A percentile compares a stretch with the other conserved stretches of the same genome.
phyloP scores from a whole-genome alignment of 352 stramenopile genomes.

The Globisporangium paddicum region DNA sequence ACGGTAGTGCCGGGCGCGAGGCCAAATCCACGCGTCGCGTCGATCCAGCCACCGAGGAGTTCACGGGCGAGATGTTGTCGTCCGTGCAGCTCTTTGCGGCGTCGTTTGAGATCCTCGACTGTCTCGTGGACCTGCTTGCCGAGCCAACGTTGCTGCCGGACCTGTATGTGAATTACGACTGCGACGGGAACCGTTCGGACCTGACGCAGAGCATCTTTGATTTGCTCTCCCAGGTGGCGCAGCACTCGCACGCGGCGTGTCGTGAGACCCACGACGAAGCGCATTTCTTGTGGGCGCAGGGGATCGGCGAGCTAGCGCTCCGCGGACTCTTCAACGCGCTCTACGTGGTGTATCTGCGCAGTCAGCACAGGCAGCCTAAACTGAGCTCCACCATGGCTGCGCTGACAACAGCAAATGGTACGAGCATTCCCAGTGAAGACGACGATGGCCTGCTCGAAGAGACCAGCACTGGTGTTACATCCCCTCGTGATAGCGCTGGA shows the following conservation, averaged over 20 bases:
- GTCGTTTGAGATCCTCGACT: slow-evolving; percentile 85
- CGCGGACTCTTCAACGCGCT: slow-evolving; percentile 72
- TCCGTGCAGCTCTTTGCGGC: slow-evolving; percentile 50
- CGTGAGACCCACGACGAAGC: slow-evolving; percentile 64
- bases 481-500: neutral
- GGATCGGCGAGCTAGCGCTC: slow-evolving; percentile 57
- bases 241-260: slow-evolving; percentile 62
- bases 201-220: slow-evolving; percentile 93
- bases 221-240: slow-evolving; percentile 80
- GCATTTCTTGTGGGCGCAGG: slow-evolving; percentile 68
- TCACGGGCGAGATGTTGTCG: slow-evolving; percentile 49
- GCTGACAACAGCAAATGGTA: slow-evolving; percentile 2
- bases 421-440: slow-evolving; percentile 19
- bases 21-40: slow-evolving; percentile 16
- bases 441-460: slow-evolving; percentile 30
- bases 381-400: slow-evolving; percentile 1
- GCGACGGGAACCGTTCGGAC: slow-evolving; percentile 94
- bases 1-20: neutral
- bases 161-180: slow-evolving; percentile 99
- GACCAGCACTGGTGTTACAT: slow-evolving; percentile 12
- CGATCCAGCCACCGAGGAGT: slow-evolving; percentile 55
- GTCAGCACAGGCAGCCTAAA: slow-evolving; percentile 27
- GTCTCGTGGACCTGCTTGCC: slow-evolving; percentile 94
- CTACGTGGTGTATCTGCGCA: slow-evolving; percentile 68
- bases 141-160: slow-evolving; percentile 95